Evolutionary conservation across 1,139 yeast genomes (phyloP), one percentile per base, ranked within the genome.

Genomic region (Hemisphaericaspora subhashii): DNA sequence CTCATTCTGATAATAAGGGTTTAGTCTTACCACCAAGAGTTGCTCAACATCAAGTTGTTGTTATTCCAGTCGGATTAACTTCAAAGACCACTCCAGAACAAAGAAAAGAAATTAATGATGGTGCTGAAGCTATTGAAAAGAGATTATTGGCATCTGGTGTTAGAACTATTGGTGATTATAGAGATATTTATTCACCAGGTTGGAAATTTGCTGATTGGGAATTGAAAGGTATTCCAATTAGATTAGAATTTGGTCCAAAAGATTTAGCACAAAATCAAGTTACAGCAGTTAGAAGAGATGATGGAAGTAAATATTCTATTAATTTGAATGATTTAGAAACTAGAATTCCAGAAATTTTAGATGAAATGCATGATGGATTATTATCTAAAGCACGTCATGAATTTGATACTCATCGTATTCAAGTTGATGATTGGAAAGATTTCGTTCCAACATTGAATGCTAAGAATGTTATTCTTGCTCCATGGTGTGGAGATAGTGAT

Each of bases 141-240:
- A 71, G 73, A 51, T 77, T 89, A 55, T 56, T 58, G 40, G 68
- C 64, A 32, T 72, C 76, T 33, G 86, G 79, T 39, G 69, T 92
- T 42, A 83, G 97, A 64, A 90, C 78, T 31, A 69, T 75, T 42
- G 85, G 92, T 56, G 99, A 94, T 65, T 83, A 82, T 73, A 83
- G 97, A 67, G 95, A 85, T 53, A 87, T 83, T 70, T 92, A 94
- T 71, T 84, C 96, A 40, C 95, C 98, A 50, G 98, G 98, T 49
- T 94, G 98, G 98, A 94, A 92, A 69, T 94, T 90, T 68, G 86
- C 97, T 44, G 96, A 94, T 62, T 86, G 95, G 78, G 99, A 94
- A 72, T 81, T 94, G 62, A 88, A 86, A 74, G 99, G 99, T 74
- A 76, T 83, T 43, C 98, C 98, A 50, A 70, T 92, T 50, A 86